A percentile compares a stretch with the other conserved stretches of the same genome.
Evolutionary conservation across 805 yeast species (phyloP).

Genomic region (Soucietia sequanensis): DNA sequence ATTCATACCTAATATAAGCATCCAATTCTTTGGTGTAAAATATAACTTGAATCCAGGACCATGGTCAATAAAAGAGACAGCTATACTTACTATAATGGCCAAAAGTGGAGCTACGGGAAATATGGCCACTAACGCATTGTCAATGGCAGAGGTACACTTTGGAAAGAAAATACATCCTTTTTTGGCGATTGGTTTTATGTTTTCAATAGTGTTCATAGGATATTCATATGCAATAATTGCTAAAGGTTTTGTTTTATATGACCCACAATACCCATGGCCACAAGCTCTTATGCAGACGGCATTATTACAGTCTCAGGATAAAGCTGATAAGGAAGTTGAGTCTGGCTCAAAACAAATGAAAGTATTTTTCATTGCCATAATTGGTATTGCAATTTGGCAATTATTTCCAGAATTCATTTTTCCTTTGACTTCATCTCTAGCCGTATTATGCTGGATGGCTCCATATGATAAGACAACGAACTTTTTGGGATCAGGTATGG

Average conservation of each 20-base stretch:
- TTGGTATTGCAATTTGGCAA: constrained; percentile 40
- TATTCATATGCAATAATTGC: constrained; percentile 50
- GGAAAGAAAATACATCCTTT: constrained; percentile 29
- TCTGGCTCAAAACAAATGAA: constrained; percentile 26
- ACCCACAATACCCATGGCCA: constrained; percentile 47
- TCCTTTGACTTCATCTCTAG: constrained; percentile 46
- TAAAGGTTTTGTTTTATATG: constrained; percentile 40
- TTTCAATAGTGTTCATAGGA: constrained; percentile 47
- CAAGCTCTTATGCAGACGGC: constrained; percentile 49
- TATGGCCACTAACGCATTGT: constrained; percentile 43
- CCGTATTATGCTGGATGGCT: constrained; percentile 45
- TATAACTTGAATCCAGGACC: constrained; percentile 49
- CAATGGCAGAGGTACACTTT: constrained; percentile 43
- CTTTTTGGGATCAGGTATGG: constrained; percentile 47
- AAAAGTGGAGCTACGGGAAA: constrained; percentile 49
- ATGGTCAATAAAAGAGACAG: constrained; percentile 50
- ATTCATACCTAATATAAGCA: constrained; percentile 30
- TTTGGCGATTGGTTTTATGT: constrained; percentile 43
- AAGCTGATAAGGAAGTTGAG: constrained; percentile 12
- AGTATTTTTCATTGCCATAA: constrained; percentile 31
- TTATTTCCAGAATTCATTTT: constrained; percentile 45
- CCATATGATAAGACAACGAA: constrained; percentile 36
- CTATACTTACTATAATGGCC: constrained; percentile 47
- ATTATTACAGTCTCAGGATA: constrained; percentile 29
- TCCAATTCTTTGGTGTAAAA: constrained; percentile 14